Evolutionary conservation across 345 rosid species (phyloP).

Genomic region (Salix brachista): DNA sequence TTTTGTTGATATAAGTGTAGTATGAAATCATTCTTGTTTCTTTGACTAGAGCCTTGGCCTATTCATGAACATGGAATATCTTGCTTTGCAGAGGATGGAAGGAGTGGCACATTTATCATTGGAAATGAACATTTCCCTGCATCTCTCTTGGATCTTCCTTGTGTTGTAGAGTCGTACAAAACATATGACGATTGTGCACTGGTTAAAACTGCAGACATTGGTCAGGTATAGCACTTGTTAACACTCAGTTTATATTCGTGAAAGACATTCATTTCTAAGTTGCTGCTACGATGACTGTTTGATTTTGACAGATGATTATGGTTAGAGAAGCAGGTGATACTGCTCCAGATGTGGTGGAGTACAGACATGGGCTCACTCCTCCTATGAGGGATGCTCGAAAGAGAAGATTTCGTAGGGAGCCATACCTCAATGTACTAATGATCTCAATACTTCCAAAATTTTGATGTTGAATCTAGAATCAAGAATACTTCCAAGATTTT

Average conservation of each 20-base stretch:
- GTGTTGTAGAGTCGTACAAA: constrained; percentile 87
- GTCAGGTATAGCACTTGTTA: constrained; percentile 52
- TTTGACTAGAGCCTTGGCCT: not conserved
- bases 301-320: constrained; percentile 70
- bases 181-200: constrained; percentile 84
- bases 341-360: constrained; percentile 72
- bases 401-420: constrained; percentile 93
- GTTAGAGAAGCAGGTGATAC: constrained; percentile 81
- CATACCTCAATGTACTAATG: constrained; percentile 76
- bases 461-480: not conserved
- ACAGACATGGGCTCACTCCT: constrained; percentile 93
- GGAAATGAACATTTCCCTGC: constrained; percentile 71
- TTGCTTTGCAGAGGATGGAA: constrained; percentile 69
- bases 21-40: not conserved
- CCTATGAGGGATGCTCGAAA: constrained; percentile 97
- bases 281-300: constrained; percentile 5
- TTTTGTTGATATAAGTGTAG: not conserved
- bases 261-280: not conserved
- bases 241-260: not conserved
- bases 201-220: constrained; percentile 88
- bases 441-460: not conserved
- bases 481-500: not conserved
- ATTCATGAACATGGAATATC: not conserved
- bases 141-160: constrained; percentile 84
- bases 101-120: constrained; percentile 72